Evolutionary conservation across 73 alveolate species (phyloP).

Genomic region (Urostyla sp.): DNA sequence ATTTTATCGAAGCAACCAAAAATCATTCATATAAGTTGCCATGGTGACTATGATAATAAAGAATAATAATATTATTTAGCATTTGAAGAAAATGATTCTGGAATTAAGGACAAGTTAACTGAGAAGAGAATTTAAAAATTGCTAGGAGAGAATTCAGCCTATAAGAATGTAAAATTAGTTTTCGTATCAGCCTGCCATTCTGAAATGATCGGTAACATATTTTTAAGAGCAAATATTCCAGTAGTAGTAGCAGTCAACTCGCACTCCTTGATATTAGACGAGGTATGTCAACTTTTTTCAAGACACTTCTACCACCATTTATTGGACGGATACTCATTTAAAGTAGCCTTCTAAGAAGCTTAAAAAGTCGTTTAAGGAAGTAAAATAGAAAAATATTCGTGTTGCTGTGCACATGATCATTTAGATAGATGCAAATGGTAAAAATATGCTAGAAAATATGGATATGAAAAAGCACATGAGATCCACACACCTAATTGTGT

Average conservation of each 20-base stretch:
- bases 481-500: constrained; percentile 54
- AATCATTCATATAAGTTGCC: constrained; percentile 78
- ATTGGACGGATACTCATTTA: constrained; percentile 48
- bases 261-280: constrained; percentile 65
- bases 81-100: constrained; percentile 67
- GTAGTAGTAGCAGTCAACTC: constrained; percentile 72
- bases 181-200: constrained; percentile 79
- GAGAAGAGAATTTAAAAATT: constrained; percentile 49
- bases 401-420: constrained; percentile 83
- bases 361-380: constrained; percentile 46
- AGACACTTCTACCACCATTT: constrained; percentile 59
- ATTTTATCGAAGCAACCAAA: constrained; percentile 57
- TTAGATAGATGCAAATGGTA: constrained; percentile 59
- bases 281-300: constrained; percentile 70
- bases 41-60: constrained; percentile 70
- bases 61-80: constrained; percentile 60
- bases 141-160: constrained; percentile 30
- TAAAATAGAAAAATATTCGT: constrained; percentile 44
- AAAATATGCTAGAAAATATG: constrained; percentile 39
- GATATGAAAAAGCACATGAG: constrained; percentile 61
- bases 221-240: constrained; percentile 66
- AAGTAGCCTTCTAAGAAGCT: constrained; percentile 64
- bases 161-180: constrained; percentile 33
- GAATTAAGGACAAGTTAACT: constrained; percentile 62
- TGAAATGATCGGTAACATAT: constrained; percentile 66